A percentile compares a stretch with the other conserved stretches of the same genome.
phyloP scores from a whole-genome alignment of 2,329 filamentous ascomycete species.

The Trichoderma brevicompactum region DNA sequence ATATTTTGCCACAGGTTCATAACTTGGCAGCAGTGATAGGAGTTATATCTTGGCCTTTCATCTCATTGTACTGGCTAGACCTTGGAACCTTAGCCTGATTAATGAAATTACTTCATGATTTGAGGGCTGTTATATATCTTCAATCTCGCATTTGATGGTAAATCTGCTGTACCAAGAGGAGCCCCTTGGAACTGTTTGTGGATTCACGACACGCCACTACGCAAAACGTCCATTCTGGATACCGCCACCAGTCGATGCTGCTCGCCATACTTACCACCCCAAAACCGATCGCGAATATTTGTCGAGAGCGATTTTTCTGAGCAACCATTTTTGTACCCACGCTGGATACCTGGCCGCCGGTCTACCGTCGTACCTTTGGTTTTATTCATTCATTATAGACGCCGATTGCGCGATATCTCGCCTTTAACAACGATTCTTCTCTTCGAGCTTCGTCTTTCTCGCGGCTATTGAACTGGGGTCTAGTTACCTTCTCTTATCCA shows the following conservation, averaged over 20 bases:
- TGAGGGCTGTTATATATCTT: neutral
- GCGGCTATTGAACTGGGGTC: neutral
- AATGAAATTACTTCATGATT: neutral
- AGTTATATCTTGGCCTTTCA: neutral
- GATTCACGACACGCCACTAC: neutral
- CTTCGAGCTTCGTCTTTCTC: neutral
- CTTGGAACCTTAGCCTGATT: neutral
- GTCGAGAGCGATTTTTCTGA: neutral
- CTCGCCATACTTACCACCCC: neutral
- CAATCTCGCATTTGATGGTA: conserved; percentile 10
- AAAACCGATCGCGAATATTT: neutral
- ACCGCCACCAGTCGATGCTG: neutral
- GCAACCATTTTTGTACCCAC: neutral
- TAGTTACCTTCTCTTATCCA: neutral
- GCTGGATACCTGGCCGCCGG: neutral
- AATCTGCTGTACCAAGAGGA: neutral
- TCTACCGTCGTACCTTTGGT: neutral
- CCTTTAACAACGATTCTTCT: neutral
- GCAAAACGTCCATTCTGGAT: neutral
- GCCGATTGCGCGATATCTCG: neutral
- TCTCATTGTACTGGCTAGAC: neutral
- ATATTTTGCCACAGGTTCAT: neutral
- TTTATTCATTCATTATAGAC: neutral
- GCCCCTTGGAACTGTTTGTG: neutral
- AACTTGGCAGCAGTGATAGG: neutral